Conservation (phyloP, 164 flowering plant species). For the Vitis amurensis region DNA sequence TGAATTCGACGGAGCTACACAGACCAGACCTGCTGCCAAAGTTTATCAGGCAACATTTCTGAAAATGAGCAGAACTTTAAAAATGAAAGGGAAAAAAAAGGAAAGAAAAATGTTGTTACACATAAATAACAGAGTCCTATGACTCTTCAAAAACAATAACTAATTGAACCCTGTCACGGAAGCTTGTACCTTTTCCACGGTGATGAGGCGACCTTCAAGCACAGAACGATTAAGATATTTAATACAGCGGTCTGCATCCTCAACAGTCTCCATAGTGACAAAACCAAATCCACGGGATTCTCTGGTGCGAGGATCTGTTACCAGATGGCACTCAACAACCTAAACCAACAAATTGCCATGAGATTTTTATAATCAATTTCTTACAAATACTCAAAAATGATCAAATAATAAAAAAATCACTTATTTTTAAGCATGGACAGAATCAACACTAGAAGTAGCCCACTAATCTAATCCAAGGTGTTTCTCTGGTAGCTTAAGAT, state of each 20-base stretch:
- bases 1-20: constrained; percentile 66
- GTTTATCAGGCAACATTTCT: constrained; percentile 51
- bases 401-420: no score
- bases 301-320: constrained; percentile 59
- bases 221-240: constrained; percentile 64
- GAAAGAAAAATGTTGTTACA: background rate
- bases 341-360: constrained; percentile 17
- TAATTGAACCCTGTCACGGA: background rate
- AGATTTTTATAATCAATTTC: no score
- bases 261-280: constrained; percentile 60
- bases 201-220: constrained; percentile 66
- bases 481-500: no score
- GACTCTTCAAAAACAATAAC: constrained; percentile 1
- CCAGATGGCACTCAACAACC: constrained; percentile 65
- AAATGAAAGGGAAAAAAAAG: background rate
- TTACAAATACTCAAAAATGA: no score
- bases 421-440: no score
- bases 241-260: constrained; percentile 63
- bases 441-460: no score
- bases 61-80: constrained; percentile 29
- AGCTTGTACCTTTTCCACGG: constrained; percentile 58
- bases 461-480: no score
- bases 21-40: constrained; percentile 76
- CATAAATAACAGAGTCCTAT: constrained; percentile 2
- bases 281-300: constrained; percentile 80